Conservation (phyloP, 371 early-diverging fungal species). For the Saksenaea oblongispora region DNA sequence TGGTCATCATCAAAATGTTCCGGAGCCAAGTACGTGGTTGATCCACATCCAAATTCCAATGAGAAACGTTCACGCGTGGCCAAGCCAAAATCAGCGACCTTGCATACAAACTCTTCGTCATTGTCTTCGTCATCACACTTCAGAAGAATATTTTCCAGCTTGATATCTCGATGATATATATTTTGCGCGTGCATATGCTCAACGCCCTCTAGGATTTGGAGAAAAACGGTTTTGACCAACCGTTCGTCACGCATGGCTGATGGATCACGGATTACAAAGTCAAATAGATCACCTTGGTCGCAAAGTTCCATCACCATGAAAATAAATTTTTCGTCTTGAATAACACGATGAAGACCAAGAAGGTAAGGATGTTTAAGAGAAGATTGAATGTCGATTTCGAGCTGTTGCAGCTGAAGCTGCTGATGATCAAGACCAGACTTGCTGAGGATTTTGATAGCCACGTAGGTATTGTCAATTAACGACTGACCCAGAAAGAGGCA, state of each 20-base stretch:
- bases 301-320: conserved; percentile 68
- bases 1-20: conserved; percentile 66
- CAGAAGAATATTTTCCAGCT: conserved; percentile 79
- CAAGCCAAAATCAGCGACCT: conserved; percentile 87
- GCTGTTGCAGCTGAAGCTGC: conserved; percentile 67
- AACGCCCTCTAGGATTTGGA: conserved; percentile 59
- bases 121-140: conserved; percentile 27
- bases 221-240: conserved; percentile 48
- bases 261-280: conserved; percentile 52
- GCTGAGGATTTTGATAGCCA: conserved; percentile 74
- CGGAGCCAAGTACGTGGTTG: conserved; percentile 68
- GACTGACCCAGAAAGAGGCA: conserved; percentile 61
- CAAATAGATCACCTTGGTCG: conserved; percentile 66
- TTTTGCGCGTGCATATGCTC: conserved; percentile 55
- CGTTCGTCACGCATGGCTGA: conserved; percentile 32
- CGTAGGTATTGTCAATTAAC: conserved; percentile 40
- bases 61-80: conserved; percentile 73
- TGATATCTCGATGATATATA: conserved; percentile 77
- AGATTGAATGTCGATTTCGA: conserved; percentile 76
- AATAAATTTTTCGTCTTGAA: conserved; percentile 53
- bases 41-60: conserved; percentile 79
- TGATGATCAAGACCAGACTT: conserved; percentile 61
- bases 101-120: conserved; percentile 51
- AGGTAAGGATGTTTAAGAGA: conserved; percentile 69
- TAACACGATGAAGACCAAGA: conserved; percentile 55